Conservation (phyloP, 2,329 filamentous ascomycete genomes). For the Ascomycota sp. region DNA sequence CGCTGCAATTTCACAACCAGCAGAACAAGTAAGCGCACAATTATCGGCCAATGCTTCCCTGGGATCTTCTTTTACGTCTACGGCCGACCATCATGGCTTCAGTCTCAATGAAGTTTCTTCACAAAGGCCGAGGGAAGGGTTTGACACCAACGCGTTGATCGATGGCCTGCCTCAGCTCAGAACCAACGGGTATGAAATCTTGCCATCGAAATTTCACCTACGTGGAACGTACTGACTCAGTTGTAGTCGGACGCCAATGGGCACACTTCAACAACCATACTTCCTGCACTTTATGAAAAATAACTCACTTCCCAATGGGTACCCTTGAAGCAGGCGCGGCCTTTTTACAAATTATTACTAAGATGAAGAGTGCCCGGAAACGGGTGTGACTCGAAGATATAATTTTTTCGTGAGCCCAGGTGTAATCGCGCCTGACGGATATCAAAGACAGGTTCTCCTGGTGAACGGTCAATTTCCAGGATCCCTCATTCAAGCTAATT, state of each 20-base stretch:
- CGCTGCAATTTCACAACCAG: too few species aligned
- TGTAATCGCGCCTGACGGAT: constrained; percentile 35
- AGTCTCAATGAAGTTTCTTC: too few species aligned
- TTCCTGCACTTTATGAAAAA: constrained; percentile 13
- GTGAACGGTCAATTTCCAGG: constrained; percentile 48
- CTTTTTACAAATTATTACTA: constrained; percentile 28
- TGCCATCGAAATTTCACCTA: too few species aligned
- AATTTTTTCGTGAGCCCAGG: constrained; percentile 31
- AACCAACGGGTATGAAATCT: too few species aligned
- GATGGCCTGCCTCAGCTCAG: too few species aligned
- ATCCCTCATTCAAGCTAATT: constrained; percentile 42
- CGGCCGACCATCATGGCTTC: too few species aligned
- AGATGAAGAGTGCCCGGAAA: constrained; percentile 22
- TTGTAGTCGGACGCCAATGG: background rate
- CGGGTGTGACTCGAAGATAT: constrained; percentile 33
- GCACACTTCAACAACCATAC: background rate
- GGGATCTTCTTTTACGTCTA: too few species aligned
- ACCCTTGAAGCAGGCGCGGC: constrained; percentile 28
- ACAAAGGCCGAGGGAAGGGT: too few species aligned
- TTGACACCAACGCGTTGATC: too few species aligned
- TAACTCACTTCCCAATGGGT: constrained; percentile 26
- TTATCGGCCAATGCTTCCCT: too few species aligned
- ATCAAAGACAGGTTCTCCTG: constrained; percentile 30
- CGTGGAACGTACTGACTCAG: too few species aligned
- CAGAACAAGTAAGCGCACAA: too few species aligned